A percentile compares a stretch with the other conserved stretches of the same genome.
These are phyloP conservation scores for Colletotrichum cordylinicola DNA, from an alignment of 2,329 filamentous ascomycete species.

Conservation along the genomic window DNA sequence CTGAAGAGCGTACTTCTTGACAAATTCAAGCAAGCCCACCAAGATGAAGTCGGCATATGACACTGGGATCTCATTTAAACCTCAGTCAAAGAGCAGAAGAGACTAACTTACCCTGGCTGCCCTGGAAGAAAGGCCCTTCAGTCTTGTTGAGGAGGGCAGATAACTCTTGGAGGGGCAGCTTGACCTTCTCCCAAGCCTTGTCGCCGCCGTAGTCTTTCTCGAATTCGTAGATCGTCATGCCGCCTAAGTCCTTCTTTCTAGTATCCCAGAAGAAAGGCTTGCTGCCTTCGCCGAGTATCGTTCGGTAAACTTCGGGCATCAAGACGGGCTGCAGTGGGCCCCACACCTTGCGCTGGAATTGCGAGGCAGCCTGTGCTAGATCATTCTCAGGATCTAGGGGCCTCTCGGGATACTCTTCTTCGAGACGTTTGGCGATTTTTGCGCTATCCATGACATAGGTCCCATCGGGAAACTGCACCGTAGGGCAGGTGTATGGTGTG, in stretches of 20 bases:
- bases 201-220: slow-evolving; percentile 53
- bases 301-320: slow-evolving; percentile 52
- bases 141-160: slow-evolving; percentile 59
- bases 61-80: background rate
- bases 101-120: slow-evolving; percentile 47
- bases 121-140: slow-evolving; percentile 67
- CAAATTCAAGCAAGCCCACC: slow-evolving; percentile 52
- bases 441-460: slow-evolving; percentile 69
- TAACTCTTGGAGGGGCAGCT: slow-evolving; percentile 37
- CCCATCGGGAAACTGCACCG: slow-evolving; percentile 60
- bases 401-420: slow-evolving; percentile 62
- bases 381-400: slow-evolving; percentile 63
- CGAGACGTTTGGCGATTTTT: slow-evolving; percentile 64
- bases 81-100: no score
- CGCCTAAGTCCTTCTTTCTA: slow-evolving; percentile 48
- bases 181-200: slow-evolving; percentile 51
- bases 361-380: slow-evolving; percentile 48
- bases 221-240: slow-evolving; percentile 58
- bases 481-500: slow-evolving; percentile 58
- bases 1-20: slow-evolving; percentile 32
- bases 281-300: slow-evolving; percentile 57
- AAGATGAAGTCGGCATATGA: slow-evolving; percentile 65
- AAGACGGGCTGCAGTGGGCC: slow-evolving; percentile 43
- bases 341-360: slow-evolving; percentile 38
- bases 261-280: slow-evolving; percentile 61